These are phyloP conservation scores for Coffea humblotiana DNA, from an alignment of 305 asterid species.

Conservation along the genomic window DNA sequence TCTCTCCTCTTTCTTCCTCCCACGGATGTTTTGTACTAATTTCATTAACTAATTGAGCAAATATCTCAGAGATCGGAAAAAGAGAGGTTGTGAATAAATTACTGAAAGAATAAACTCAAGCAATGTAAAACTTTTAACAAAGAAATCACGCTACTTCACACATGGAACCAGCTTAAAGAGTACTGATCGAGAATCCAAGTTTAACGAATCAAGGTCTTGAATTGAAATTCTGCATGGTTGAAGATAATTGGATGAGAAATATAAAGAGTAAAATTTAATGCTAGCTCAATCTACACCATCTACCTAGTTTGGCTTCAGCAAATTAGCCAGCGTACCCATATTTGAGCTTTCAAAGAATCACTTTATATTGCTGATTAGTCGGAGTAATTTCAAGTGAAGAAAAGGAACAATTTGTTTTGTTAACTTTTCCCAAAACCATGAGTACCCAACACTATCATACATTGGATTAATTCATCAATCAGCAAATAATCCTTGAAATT, in stretches of 20 bases:
- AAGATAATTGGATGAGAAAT: neutral
- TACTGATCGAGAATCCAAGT: neutral
- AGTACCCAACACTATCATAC: neutral
- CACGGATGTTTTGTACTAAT: neutral
- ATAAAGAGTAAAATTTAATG: too few relatives aligned
- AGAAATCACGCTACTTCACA: neutral
- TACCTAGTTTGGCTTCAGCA: neutral
- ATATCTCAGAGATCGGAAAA: neutral
- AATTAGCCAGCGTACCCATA: neutral
- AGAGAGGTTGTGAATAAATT: neutral
- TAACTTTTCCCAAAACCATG: neutral
- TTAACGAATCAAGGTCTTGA: neutral
- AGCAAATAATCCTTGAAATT: too few relatives aligned
- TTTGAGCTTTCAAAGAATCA: neutral
- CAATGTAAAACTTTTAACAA: neutral
- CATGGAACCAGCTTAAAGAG: neutral
- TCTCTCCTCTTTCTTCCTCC: neutral
- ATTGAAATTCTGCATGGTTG: too few relatives aligned
- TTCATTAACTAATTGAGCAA: neutral
- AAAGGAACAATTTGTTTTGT: too few relatives aligned
- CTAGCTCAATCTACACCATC: neutral
- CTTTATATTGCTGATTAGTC: neutral
- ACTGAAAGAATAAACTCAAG: neutral
- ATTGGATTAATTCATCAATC: too few relatives aligned
- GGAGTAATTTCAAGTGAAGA: neutral